Evolutionary conservation across 768 basidiomycete genomes (phyloP), one percentile per base, ranked within the genome.

Genomic region (Macrolepiota dolichaula): DNA sequence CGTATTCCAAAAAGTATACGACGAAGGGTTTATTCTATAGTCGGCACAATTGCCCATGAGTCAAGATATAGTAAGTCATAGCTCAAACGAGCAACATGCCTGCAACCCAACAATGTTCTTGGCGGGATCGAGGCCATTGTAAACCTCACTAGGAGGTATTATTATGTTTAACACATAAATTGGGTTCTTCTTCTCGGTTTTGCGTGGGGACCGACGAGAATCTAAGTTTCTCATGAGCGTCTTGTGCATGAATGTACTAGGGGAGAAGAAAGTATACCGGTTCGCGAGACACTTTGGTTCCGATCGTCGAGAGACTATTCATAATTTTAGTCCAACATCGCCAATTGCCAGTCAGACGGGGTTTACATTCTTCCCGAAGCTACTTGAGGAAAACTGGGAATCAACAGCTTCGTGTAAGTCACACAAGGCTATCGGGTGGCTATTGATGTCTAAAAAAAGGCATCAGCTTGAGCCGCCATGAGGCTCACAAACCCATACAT

Each of bases 121-220:
- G 17, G 83, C 76, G n/a, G 94, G 92, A 64, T 92, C 93, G 29
- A 94, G 68, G 62, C 85, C 85, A 59, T 90, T 88, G 68, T 97
- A 94, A 9, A 97, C 77, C 27, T 86, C 76, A 25, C 76, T 74
- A 2, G 85, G 74, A 47, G 92, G 86, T 19, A 95, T 73, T 9
- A 76, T 79, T 61, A 98, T 69, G 68, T 92, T 87, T 51, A 98
- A 76, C 50, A 94, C 88, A 70, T 91, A 98, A 62, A 94, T 85
- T 4, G 94, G 87, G n/a, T n/a, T n/a, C 70, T 84, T 85, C 72
- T 86, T 87, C 68, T 94, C 92, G 24, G 76, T 72, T 73, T 91
- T 94, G 42, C 89, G 85, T 35, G 94, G 91, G 36, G 94, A 90
- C 36, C 89, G 81, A 62, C 91, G 84, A 47, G 68, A 68, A 53